A percentile compares a stretch with the other conserved stretches of the same genome.
phyloP scores from a whole-genome alignment of 176 grass and related monocot genomes.

The Oropetium thomaeum region DNA sequence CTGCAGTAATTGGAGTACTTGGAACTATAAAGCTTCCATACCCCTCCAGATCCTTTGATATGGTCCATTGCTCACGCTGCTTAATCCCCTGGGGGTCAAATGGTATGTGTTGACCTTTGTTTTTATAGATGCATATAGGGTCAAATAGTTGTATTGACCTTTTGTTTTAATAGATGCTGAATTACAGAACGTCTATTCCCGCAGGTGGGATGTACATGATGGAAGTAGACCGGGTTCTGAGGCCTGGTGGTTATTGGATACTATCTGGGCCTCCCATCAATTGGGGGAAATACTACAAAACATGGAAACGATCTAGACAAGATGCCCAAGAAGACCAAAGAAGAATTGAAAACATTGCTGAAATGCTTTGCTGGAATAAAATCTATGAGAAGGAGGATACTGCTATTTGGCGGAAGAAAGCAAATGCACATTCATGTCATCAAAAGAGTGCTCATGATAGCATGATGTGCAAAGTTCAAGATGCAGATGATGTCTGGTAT shows the following conservation, averaged over 20 bases:
- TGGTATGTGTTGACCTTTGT: conserved; percentile 39
- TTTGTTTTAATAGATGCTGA: not conserved
- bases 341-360: conserved; percentile 56
- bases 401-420: conserved; percentile 73
- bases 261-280: conserved; percentile 77
- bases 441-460: conserved; percentile 33
- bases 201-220: conserved; percentile 86
- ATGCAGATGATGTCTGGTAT: conserved; percentile 78
- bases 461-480: conserved; percentile 55
- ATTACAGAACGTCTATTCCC: conserved; percentile 30
- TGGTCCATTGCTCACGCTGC: conserved; percentile 80
- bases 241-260: conserved; percentile 84
- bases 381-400: conserved; percentile 65
- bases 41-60: conserved; percentile 74
- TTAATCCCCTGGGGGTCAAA: conserved; percentile 73
- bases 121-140: not conserved
- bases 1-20: conserved; percentile 77
- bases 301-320: conserved; percentile 59
- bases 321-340: conserved; percentile 52
- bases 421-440: conserved; percentile 47
- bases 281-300: conserved; percentile 57
- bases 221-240: conserved; percentile 79
- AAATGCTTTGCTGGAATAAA: conserved; percentile 86
- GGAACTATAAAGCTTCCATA: conserved; percentile 82
- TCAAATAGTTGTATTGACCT: not conserved